Conservation (phyloP, 495 filamentous ascomycete species). For the Eremomyces bilateralis region DNA sequence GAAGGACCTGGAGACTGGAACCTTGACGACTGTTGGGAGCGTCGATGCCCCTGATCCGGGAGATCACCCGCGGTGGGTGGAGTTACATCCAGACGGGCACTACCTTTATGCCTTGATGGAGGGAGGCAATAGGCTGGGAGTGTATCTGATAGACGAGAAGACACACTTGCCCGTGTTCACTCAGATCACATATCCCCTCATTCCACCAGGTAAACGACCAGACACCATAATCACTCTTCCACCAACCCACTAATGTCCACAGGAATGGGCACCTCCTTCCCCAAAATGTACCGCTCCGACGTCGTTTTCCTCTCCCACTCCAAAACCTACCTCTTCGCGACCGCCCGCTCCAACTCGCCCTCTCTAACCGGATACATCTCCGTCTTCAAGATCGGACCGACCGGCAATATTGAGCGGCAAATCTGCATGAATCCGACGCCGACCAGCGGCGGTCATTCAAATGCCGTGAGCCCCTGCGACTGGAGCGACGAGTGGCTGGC, state of each 20-base stretch:
- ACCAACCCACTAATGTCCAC: conserved; percentile 8
- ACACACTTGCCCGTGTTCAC: conserved; percentile 70
- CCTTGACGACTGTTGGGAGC: conserved; percentile 42
- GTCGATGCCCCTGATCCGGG: conserved; percentile 43
- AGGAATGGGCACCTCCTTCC: conserved; percentile 11
- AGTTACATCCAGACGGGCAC: conserved; percentile 49
- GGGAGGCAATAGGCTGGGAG: conserved; percentile 54
- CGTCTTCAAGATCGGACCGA: conserved; percentile 47
- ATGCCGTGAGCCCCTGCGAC: conserved; percentile 56
- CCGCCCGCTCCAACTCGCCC: conserved; percentile 53
- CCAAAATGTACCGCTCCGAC: conserved; percentile 48
- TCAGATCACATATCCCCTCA: conserved; percentile 49
- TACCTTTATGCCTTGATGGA: conserved; percentile 77
- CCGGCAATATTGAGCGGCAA: conserved; percentile 52
- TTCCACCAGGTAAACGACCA: conserved; percentile 37
- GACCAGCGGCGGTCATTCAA: conserved; percentile 68
- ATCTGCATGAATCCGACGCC: conserved; percentile 62
- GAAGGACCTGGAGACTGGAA: conserved; percentile 39
- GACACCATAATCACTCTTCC: neutral
- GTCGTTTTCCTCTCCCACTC: conserved; percentile 46
- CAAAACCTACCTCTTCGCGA: conserved; percentile 54
- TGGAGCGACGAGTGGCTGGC: conserved; percentile 74
- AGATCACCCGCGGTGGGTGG: conserved; percentile 72
- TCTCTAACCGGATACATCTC: conserved; percentile 61
- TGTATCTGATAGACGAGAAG: conserved; percentile 56